These are phyloP conservation scores for Polyplosphaeria fusca DNA, from an alignment of 495 filamentous ascomycete genomes.

Conservation along the genomic window DNA sequence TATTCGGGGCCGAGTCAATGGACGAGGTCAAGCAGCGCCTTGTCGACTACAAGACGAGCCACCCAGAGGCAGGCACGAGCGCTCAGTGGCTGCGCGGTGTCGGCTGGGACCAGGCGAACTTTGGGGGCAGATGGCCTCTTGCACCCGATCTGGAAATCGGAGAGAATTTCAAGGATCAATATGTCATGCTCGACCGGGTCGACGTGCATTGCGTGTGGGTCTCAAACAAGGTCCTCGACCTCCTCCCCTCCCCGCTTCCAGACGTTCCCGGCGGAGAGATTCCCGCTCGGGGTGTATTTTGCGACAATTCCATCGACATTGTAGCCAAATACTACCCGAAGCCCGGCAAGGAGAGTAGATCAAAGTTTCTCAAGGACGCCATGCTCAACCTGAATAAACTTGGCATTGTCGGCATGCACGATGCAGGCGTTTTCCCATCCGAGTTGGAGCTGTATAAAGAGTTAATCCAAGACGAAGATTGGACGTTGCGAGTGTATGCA, in stretches of 20 bases:
- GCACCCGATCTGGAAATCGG: slow-evolving; percentile 56
- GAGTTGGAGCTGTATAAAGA: slow-evolving; percentile 52
- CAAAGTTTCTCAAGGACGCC: slow-evolving; percentile 50
- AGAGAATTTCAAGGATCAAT: slow-evolving; percentile 48
- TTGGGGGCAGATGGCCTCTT: slow-evolving; percentile 58
- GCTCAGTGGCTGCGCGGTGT: slow-evolving; percentile 59
- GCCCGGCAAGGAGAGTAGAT: slow-evolving; percentile 49
- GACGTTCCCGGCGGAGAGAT: slow-evolving; percentile 59
- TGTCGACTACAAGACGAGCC: slow-evolving; percentile 43
- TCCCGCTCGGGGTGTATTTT: slow-evolving; percentile 64
- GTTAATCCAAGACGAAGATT: slow-evolving; percentile 46
- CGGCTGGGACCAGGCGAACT: slow-evolving; percentile 62
- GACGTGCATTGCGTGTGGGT: slow-evolving; percentile 66
- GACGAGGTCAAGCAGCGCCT: slow-evolving; percentile 50
- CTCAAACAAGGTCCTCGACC: slow-evolving; percentile 55
- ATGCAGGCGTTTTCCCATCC: slow-evolving; percentile 54
- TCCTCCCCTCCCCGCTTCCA: slow-evolving; percentile 52
- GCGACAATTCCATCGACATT: slow-evolving; percentile 66
- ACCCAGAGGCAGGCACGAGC: slow-evolving; percentile 44
- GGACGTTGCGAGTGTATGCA: slow-evolving; percentile 58
- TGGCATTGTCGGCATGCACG: slow-evolving; percentile 61
- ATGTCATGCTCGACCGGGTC: slow-evolving; percentile 64
- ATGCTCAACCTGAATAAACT: slow-evolving; percentile 57
- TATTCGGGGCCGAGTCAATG: slow-evolving; percentile 54
- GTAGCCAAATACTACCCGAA: slow-evolving; percentile 53